Base-by-base conservation (phyloP, 2,329 filamentous ascomycete genomes). In the Xylaria sp. region DNA sequence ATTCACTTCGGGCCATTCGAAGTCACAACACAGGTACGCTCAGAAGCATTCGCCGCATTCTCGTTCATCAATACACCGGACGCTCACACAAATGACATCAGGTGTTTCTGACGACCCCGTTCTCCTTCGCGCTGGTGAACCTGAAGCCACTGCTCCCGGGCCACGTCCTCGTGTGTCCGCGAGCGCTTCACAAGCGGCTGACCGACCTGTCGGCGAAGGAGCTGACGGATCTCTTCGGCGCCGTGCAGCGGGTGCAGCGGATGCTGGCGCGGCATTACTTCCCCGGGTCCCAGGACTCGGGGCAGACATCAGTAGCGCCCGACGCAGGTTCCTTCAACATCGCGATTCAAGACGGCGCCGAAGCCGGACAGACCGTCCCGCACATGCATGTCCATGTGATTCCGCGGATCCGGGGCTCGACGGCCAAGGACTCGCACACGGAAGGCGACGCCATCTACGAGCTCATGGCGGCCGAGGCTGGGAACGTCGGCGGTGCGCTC, bases 101-200 rank as follows among this genome's bases (percentile, higher is more conserved):
- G 92, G 93, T 97, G 82, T 98, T 98, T 83, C 88, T 96, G 79
- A 84, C 85, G 71, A 97, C 94, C 1, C 85, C 87, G 0, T 85
- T 91, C 74, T 92, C 90, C 73, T 97, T 94, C 82, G 94, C 93
- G 61, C 85, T 98, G 69, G 94, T 98, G 65, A 99, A 99, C 81
- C 88, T 98, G 77, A 97, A 97, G 81, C 96, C 96, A 27, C 87
- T 99, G 42, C 86, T 97, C 1, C 94, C 94, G 0, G 96, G 96
- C 64, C 96, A 99, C 82, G 90, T 98, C 68, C 91, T 99, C 36
- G 87, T 99, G 68, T 97, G 92, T 71, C 93, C 96, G 0, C 86
- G 88, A 22, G 85, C 85, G 38, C 81, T 83, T 31, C 90, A 94
- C 72, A 87, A 85, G 54, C 92, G 93, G 56, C 86, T 98, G 63